Evolutionary conservation across 2,329 filamentous ascomycete species (phyloP).

Genomic region (Epichloe brachyelytri): DNA sequence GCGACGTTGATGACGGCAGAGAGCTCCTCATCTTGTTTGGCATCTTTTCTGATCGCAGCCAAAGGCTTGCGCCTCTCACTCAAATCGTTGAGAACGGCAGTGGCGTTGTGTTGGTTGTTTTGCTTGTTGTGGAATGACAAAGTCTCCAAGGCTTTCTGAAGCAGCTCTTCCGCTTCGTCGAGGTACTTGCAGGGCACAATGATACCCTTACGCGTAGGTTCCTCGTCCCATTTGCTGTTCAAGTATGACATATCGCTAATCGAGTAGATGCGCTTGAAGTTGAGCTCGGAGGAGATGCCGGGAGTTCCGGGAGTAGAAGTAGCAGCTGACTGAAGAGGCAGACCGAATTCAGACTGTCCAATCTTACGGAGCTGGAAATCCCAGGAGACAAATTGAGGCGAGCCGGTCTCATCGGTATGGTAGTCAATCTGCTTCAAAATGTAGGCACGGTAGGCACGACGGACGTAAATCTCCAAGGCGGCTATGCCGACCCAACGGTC

Average conservation of each 20-base stretch:
- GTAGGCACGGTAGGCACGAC: constrained; percentile 93
- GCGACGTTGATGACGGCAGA: constrained; percentile 89
- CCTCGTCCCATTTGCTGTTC: constrained; percentile 55
- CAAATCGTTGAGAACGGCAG: constrained; percentile 57
- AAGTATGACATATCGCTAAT: constrained; percentile 96
- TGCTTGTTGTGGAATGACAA: constrained; percentile 51
- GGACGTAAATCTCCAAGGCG: constrained; percentile 89
- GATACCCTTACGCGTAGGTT: constrained; percentile 81
- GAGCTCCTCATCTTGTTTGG: constrained; percentile 56
- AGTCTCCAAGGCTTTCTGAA: constrained; percentile 71
- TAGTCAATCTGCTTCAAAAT: constrained; percentile 83
- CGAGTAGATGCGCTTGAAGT: constrained; percentile 76
- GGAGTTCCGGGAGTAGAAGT: constrained; percentile 78
- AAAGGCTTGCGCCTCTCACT: constrained; percentile 54
- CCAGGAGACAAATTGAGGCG: constrained; percentile 74
- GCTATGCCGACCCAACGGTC: constrained; percentile 92
- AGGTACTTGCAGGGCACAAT: constrained; percentile 89
- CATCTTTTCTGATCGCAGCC: constrained; percentile 13
- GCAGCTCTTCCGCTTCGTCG: constrained; percentile 81
- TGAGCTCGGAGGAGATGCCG: constrained; percentile 35
- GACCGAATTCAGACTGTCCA: constrained; percentile 78
- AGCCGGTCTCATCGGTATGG: constrained; percentile 59
- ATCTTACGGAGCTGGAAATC: constrained; percentile 93
- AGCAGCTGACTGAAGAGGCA: constrained; percentile 64
- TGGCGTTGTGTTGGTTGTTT: constrained; percentile 39